A percentile compares a stretch with the other conserved stretches of the same genome.
phyloP scores from a whole-genome alignment of 805 yeast genomes.

The Lachancea mirantina region DNA sequence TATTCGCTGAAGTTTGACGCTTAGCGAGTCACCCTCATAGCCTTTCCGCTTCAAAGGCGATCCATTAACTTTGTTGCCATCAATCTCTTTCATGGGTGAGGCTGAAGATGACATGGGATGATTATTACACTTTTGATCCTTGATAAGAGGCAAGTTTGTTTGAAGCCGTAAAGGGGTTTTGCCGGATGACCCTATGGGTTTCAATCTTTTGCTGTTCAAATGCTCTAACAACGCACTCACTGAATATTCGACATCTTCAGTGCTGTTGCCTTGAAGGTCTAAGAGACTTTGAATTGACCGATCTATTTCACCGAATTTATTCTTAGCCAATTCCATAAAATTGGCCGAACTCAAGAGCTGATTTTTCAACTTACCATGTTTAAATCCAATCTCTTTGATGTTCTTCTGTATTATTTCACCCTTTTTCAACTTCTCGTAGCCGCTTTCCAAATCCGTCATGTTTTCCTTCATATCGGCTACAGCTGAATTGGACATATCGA shows the following conservation, averaged over 20 bases:
- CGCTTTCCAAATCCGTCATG: conserved; percentile 14
- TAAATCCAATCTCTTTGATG: conserved; percentile 15
- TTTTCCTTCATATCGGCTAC: conserved; percentile 15
- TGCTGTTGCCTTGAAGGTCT: conserved; percentile 2
- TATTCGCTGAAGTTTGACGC: conserved; percentile 1
- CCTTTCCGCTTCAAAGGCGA: conserved; percentile 9
- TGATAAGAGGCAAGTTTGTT: background rate
- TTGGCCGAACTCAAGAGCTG: conserved; percentile 7
- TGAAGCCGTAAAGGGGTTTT: conserved; percentile 15
- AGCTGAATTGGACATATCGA: conserved; percentile 13
- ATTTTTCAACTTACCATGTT: conserved; percentile 10
- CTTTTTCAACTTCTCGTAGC: conserved; percentile 8
- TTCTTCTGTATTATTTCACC: conserved; percentile 14
- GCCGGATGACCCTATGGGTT: conserved; percentile 15
- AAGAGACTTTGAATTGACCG: conserved; percentile 7
- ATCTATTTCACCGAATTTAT: conserved; percentile 9
- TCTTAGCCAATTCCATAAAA: conserved; percentile 9
- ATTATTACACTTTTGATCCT: conserved; percentile 1
- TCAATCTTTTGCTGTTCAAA: conserved; percentile 11
- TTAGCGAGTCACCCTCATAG: background rate
- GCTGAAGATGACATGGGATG: conserved; percentile 5
- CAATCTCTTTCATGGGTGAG: conserved; percentile 9
- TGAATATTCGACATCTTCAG: conserved; percentile 5
- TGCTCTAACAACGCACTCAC: conserved; percentile 9
- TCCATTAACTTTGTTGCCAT: conserved; percentile 4